Base-by-base conservation (phyloP, 257 asterid species). In the Primulina huaijiensis region DNA sequence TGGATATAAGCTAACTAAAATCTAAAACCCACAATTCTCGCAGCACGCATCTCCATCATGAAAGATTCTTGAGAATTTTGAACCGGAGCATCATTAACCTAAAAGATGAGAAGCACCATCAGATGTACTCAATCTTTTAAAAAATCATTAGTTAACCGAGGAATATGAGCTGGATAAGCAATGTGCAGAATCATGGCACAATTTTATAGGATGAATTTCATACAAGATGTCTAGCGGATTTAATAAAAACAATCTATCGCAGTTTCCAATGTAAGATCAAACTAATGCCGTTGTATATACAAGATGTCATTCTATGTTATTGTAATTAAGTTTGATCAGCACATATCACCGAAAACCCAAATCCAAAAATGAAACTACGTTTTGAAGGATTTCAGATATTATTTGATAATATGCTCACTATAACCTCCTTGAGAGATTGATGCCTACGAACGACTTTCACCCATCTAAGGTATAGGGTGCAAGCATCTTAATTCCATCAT, bases 31-130 rank as follows among this genome's bases (percentile, higher is more conserved):
- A 89, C 97, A 96, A 90, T 87, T 77, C 96, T 80, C 19, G 97
- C 88, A 59, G 91, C 96, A 23, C 92, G 95, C 95, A 90, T 88
- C 76, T 93, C 99, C 95, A 89, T 89, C 97, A 89, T 87, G 81
- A 93, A 90, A 46, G 92, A 86, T 76, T 93, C 99, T 73, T 90
- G 96, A 6, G 96, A 89, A 72, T 93, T 90, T 53, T 96, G 79
- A 20, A 90, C 92, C 7, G 87, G 89, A 34, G 84, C 82, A 61
- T 83, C 87, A 71, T 81, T 83, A 6, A 86, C 89, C 91, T 73
- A 53, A 38, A 73, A 73, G 11, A 64, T 38, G 52, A 5, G 38
- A 25, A 59, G 58, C 63, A 53, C 3, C 72, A 34, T 62, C 34
- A 66, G 46, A 43, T 30, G 46, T 46, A 16, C 27, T 50, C 57